These are phyloP conservation scores for Aureobasidium musti DNA, from an alignment of 2,329 filamentous ascomycete genomes.

Conservation along the genomic window DNA sequence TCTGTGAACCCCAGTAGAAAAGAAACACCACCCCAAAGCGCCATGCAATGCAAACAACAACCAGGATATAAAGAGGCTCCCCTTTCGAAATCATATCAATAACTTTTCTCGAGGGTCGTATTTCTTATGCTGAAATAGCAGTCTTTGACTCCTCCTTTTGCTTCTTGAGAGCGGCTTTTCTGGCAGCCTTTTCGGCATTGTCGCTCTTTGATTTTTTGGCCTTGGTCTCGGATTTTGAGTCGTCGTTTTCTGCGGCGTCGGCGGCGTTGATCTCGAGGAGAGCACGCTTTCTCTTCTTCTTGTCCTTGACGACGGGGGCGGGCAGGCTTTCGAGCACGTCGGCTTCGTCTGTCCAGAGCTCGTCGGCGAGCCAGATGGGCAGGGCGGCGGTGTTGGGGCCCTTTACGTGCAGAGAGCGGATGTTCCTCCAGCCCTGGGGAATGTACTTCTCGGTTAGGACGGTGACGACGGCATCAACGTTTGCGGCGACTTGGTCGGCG, in stretches of 20 bases:
- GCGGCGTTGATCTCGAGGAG: constrained; percentile 33
- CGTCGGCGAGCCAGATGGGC: constrained; percentile 91
- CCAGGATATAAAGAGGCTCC: constrained; percentile 3
- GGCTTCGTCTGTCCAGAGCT: constrained; percentile 81
- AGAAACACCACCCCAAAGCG: constrained; percentile 7
- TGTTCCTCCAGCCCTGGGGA: constrained; percentile 82
- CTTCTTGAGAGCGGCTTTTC: constrained; percentile 34
- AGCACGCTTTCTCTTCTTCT: constrained; percentile 39
- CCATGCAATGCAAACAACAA: constrained; percentile 28
- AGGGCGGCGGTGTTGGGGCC: constrained; percentile 82
- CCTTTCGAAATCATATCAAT: not conserved
- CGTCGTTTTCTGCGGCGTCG: constrained; percentile 31
- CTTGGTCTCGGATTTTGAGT: constrained; percentile 37
- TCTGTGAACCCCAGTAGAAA: constrained; percentile 13
- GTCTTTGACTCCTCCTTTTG: constrained; percentile 35
- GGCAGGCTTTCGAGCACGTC: constrained; percentile 60
- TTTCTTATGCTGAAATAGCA: constrained; percentile 30
- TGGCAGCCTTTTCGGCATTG: constrained; percentile 33
- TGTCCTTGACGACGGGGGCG: constrained; percentile 36
- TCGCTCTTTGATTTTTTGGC: constrained; percentile 40
- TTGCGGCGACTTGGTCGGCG: constrained; percentile 74
- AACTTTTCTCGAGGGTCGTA: constrained; percentile 11
- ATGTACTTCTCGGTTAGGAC: constrained; percentile 76
- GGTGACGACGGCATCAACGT: constrained; percentile 70
- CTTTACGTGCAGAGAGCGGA: constrained; percentile 86